Percentiles rank a stretch among this genome's conserved stretches.
phyloP scores from a whole-genome alignment of 805 yeast genomes.

The Brettanomyces custersianus region DNA sequence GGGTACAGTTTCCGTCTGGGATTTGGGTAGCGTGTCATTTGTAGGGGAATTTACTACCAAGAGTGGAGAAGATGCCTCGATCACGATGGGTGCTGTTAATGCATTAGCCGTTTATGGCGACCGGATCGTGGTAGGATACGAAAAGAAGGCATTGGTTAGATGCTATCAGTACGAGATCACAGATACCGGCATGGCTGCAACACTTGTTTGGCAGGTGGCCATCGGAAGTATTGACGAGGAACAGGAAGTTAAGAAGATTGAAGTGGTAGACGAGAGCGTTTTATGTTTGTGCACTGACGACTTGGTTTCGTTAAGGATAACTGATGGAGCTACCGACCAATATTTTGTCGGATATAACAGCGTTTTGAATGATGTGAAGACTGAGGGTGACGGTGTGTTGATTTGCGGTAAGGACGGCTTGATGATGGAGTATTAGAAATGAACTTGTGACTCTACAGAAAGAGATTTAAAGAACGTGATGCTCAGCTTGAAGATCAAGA shows the following conservation, averaged over 20 bases:
- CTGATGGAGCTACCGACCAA: conserved; percentile 6
- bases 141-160: conserved; percentile 11
- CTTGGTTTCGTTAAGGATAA: conserved; percentile 5
- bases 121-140: conserved; percentile 11
- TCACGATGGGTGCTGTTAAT: conserved; percentile 6
- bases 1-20: conserved; percentile 36
- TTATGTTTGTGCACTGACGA: conserved; percentile 4
- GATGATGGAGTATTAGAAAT: conserved; percentile 3
- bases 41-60: conserved; percentile 15
- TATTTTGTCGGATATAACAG: conserved; percentile 10
- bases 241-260: conserved; percentile 3
- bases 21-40: conserved; percentile 20
- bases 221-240: conserved; percentile 1
- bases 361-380: conserved; percentile 3
- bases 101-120: conserved; percentile 4
- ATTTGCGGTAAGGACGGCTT: conserved; percentile 10
- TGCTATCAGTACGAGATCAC: conserved; percentile 2
- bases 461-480: neutral
- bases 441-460: neutral
- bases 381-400: conserved; percentile 3
- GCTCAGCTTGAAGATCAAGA: neutral
- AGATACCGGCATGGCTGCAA: neutral
- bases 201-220: neutral
- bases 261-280: conserved; percentile 1
- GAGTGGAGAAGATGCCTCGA: conserved; percentile 1